phyloP scores from a whole-genome alignment of 148 eudicot genomes.

The Persicaria maculosa region DNA sequence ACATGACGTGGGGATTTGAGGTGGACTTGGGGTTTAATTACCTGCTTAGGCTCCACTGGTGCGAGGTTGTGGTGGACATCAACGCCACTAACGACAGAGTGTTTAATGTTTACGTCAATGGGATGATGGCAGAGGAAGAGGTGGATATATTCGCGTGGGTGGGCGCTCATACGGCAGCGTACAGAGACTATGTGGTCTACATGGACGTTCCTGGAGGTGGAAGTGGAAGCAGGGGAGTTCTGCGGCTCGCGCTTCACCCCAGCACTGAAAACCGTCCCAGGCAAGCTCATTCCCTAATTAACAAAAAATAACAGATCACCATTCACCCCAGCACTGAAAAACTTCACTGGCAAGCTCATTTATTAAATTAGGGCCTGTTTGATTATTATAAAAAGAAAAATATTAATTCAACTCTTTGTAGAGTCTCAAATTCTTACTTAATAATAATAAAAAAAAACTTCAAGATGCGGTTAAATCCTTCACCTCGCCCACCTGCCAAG shows the following conservation, averaged over 20 bases:
- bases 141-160: slow-evolving; percentile 5
- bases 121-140: neutral
- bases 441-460: no score
- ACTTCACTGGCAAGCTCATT: neutral
- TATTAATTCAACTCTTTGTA: no score
- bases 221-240: neutral
- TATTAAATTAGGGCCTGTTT: no score
- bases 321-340: neutral
- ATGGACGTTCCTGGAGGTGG: neutral
- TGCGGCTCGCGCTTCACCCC: slow-evolving; percentile 8
- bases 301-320: no score
- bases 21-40: slow-evolving; percentile 7
- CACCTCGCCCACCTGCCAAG: no score
- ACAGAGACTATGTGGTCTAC: slow-evolving; percentile 3
- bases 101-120: neutral
- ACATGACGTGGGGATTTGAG: slow-evolving; percentile 2
- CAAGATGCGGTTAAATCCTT: no score
- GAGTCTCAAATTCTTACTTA: no score
- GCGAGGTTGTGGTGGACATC: neutral
- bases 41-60: slow-evolving; percentile 5
- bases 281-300: neutral
- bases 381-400: no score
- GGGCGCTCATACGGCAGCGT: neutral
- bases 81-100: neutral
- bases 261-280: no score